Conservation (phyloP, 495 filamentous ascomycete species). For the Daldinia vernicosa region DNA sequence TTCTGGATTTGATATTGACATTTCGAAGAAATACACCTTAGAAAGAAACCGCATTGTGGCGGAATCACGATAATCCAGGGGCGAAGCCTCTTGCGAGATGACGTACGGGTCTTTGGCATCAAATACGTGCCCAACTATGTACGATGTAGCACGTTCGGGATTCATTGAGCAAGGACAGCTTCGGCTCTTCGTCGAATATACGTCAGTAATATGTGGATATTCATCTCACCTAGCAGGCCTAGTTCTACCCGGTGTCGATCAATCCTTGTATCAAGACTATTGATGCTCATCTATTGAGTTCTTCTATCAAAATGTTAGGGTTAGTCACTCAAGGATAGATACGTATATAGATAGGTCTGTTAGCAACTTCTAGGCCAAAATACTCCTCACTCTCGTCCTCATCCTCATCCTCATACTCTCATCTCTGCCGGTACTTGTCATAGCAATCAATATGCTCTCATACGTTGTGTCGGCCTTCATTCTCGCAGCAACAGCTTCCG, state of each 20-base stretch:
- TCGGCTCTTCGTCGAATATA: constrained; percentile 11
- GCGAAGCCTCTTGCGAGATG: background rate
- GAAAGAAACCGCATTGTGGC: background rate
- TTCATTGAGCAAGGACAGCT: background rate
- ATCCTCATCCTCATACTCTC: background rate
- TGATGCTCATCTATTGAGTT: background rate
- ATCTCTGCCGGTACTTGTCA: background rate
- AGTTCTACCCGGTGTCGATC: constrained; percentile 8
- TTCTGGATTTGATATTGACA: background rate
- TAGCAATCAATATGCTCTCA: constrained; percentile 18
- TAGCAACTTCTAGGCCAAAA: background rate
- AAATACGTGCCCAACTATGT: background rate
- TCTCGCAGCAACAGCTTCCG: constrained; percentile 18
- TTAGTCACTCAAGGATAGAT: background rate
- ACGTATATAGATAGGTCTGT: constrained; percentile 11
- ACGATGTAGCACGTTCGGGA: background rate
- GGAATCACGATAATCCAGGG: background rate
- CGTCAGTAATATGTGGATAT: constrained; percentile 31
- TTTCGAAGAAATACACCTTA: background rate
- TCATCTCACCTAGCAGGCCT: background rate
- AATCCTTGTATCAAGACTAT: background rate
- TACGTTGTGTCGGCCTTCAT: constrained; percentile 11
- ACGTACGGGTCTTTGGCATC: background rate
- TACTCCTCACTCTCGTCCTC: background rate
- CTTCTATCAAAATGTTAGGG: background rate